These are phyloP conservation scores for Solanum sitiens DNA, from an alignment of 257 asterid genomes.

Conservation along the genomic window DNA sequence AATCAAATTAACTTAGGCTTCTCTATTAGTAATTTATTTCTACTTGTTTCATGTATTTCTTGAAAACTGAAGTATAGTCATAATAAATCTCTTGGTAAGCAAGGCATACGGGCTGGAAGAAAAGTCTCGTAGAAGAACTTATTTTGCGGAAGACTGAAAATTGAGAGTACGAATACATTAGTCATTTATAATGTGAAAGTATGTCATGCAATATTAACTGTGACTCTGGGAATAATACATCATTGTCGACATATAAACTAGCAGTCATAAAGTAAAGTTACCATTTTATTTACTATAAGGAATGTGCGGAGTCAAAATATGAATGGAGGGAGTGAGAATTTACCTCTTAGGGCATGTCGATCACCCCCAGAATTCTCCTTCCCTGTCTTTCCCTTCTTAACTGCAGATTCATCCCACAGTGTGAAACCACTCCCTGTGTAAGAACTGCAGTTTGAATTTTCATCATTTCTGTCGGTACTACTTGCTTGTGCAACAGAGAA, in stretches of 20 bases:
- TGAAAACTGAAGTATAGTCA: not conserved
- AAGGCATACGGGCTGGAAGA: not conserved
- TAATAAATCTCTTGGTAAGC: not conserved
- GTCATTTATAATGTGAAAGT: not conserved
- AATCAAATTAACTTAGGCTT: not conserved
- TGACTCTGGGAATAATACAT: not conserved
- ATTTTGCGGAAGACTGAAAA: not conserved
- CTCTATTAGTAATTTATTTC: not conserved
- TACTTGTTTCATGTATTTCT: not conserved
- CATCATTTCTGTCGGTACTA: conserved; percentile 43
- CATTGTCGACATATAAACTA: not conserved
- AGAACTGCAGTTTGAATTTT: conserved; percentile 66
- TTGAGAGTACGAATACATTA: not conserved
- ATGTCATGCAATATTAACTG: not conserved
- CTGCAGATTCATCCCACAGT: conserved; percentile 82
- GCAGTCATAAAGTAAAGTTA: not conserved
- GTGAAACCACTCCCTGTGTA: conserved; percentile 63
- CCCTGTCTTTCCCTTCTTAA: conserved; percentile 98
- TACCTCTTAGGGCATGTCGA: conserved; percentile 50
- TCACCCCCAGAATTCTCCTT: conserved; percentile 84
- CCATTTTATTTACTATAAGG: not conserved
- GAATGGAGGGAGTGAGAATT: not conserved
- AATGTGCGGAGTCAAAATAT: not conserved
- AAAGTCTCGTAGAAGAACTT: not conserved
- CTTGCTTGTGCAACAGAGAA: conserved; percentile 43